A percentile compares a stretch with the other conserved stretches of the same genome.
These are phyloP conservation scores for Eimeria falciformis DNA, from an alignment of 169 alveolate species.

Conservation along the genomic window DNA sequence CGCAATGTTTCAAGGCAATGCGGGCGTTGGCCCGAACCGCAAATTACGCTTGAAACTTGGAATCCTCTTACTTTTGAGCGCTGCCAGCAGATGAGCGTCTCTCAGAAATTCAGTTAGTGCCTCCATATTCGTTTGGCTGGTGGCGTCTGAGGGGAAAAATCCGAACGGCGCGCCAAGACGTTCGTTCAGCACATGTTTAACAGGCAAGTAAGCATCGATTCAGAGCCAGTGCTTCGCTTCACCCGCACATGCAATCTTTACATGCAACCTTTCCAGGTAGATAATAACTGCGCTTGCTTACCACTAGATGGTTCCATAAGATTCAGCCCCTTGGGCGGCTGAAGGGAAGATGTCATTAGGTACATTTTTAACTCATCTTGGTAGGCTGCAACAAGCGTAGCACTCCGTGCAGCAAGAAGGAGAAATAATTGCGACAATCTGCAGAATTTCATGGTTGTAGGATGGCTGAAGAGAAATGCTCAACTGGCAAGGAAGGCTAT, in stretches of 20 bases:
- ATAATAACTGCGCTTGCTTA: neutral
- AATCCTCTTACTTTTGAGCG: constrained; percentile 25
- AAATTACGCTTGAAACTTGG: neutral
- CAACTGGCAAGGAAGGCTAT: no score
- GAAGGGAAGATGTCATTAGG: neutral
- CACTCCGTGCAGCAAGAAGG: neutral
- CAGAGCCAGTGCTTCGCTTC: neutral
- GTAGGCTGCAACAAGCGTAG: neutral
- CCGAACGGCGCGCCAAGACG: neutral
- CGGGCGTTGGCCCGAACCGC: neutral
- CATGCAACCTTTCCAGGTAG: neutral
- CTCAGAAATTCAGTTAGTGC: constrained; percentile 1
- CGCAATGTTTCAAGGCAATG: no score
- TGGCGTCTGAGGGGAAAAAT: constrained; percentile 42
- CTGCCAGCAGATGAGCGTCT: constrained; percentile 22
- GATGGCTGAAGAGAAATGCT: no score
- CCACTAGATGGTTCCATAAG: constrained; percentile 56
- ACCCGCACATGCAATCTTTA: neutral
- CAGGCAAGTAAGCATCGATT: no score
- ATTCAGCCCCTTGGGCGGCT: constrained; percentile 25
- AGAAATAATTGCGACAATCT: neutral
- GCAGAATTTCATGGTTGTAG: no score
- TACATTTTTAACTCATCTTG: constrained; percentile 41
- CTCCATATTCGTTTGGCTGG: constrained; percentile 31
- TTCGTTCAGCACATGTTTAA: no score